Conservation (phyloP, 1,284 basidiomycete species). For the Ceraceosorus guamensis region DNA sequence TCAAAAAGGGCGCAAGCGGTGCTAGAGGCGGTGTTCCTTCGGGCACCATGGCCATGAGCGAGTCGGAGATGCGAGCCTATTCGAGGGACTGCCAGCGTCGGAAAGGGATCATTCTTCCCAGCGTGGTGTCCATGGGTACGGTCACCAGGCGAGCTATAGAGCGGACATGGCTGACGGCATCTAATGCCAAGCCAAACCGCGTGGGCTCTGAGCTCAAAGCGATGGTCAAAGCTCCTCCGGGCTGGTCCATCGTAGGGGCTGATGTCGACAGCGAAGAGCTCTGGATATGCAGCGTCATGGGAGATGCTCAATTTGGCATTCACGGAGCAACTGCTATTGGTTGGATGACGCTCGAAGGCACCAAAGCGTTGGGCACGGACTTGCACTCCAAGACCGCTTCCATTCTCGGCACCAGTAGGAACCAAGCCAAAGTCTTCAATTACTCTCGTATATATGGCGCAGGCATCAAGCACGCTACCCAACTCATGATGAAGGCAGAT, state of each 20-base stretch:
- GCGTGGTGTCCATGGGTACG: constrained; percentile 96
- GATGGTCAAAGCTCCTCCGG: constrained; percentile 88
- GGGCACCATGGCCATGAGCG: constrained; percentile 6
- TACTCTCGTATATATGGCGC: constrained; percentile 98
- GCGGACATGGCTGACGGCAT: constrained; percentile 95
- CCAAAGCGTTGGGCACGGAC: constrained; percentile 92
- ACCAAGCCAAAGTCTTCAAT: constrained; percentile 98
- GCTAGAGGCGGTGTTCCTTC: constrained; percentile 12
- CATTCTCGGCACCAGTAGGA: constrained; percentile 85
- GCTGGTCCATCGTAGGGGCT: constrained; percentile 90
- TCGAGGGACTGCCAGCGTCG: no score
- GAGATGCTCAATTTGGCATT: constrained; percentile 93
- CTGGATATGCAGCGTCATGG: constrained; percentile 99
- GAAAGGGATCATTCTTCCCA: constrained; percentile 87
- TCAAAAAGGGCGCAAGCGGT: constrained; percentile 21
- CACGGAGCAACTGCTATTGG: constrained; percentile 96
- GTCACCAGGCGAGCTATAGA: constrained; percentile 96
- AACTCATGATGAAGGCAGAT: constrained; percentile 80
- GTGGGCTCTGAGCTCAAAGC: constrained; percentile 96
- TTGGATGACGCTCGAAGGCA: constrained; percentile 99
- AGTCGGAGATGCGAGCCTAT: constrained; percentile 17
- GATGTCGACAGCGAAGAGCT: constrained; percentile 98
- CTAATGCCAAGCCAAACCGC: constrained; percentile 94
- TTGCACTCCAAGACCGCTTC: constrained; percentile 92
- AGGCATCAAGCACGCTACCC: constrained; percentile 85